Evolutionary conservation across 2,329 filamentous ascomycete species (phyloP), one percentile per base, ranked within the genome.

Genomic region (Exophiala viscosa): DNA sequence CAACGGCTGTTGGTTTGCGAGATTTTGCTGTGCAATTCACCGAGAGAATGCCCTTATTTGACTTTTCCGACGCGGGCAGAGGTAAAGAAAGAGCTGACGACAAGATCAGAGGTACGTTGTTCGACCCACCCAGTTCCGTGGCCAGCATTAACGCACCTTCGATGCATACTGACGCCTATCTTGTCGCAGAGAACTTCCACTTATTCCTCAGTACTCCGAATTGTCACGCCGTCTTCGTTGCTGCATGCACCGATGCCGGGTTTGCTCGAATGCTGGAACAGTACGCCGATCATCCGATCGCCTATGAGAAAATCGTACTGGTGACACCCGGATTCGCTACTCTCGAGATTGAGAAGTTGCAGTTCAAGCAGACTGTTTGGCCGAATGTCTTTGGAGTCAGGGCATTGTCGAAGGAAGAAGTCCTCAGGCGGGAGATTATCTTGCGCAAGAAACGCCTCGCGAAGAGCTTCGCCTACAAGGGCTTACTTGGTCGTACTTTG

Each of bases 31-130:
- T 52, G 8, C 47, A 57, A 14, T 60, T 62, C 35, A 60, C 54
- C 9, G 53, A 62, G 46, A 61, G 52, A 39, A 42, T 57, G 32
- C 59, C 54, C 1, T 36, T 62, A 23, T 62, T 62, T 46, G 60
- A 62, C 36, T 61, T 52, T 41, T 56, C 60, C 35, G 58, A 62
- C 31, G 54, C 50, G 9, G 60, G 60, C 20, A 43, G 53, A 17
- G 60, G 60, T 9, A 62, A 62, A 44, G 60, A 62, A 45, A 50
- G 60, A 46, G 60, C 54, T 10, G 60, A 62, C 40, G 54, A 60
- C 39, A 62, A 62, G 39, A 62, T 62, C 32, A 56, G 58, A 52
- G 60, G 60, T 58, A 47, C 32, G 50, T 23, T 40, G 13, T 47
- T 1, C 20, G 23, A 28, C 13, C 17, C 23, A 15, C 14, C 14